phyloP scores from a whole-genome alignment of 2,329 filamentous ascomycete genomes.

The Didymella pinodella region DNA sequence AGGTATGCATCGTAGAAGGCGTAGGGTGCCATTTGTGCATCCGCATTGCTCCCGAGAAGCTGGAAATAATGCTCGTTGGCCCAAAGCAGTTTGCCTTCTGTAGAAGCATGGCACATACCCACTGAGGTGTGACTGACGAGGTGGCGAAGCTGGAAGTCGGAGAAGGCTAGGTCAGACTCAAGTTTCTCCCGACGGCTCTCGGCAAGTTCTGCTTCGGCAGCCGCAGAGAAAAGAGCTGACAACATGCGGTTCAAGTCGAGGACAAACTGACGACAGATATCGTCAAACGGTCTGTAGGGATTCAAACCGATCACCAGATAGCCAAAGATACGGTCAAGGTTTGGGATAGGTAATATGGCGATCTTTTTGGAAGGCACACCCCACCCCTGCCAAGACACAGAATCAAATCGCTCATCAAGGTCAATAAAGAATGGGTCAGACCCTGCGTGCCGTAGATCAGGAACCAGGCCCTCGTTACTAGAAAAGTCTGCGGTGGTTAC shows the following conservation, averaged over 20 bases:
- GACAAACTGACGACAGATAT: constrained; percentile 38
- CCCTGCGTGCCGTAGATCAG: constrained; percentile 30
- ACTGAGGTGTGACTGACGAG: constrained; percentile 39
- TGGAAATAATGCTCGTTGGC: constrained; percentile 39
- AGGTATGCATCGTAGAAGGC: constrained; percentile 31
- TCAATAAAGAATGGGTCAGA: constrained; percentile 22
- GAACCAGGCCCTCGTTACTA: constrained; percentile 28
- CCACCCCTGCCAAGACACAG: constrained; percentile 33
- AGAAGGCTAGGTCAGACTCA: constrained; percentile 35
- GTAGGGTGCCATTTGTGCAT: constrained; percentile 13
- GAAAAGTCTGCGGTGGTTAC: constrained; percentile 24
- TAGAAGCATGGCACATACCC: constrained; percentile 35
- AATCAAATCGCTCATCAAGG: constrained; percentile 34
- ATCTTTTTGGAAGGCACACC: constrained; percentile 30
- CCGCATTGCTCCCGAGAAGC: constrained; percentile 22
- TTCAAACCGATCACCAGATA: constrained; percentile 44
- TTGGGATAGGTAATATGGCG: constrained; percentile 32
- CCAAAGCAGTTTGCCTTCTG: constrained; percentile 34
- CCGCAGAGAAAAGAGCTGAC: constrained; percentile 33
- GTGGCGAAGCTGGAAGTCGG: constrained; percentile 36
- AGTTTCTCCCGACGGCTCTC: constrained; percentile 31
- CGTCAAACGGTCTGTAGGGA: constrained; percentile 40
- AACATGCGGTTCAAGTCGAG: constrained; percentile 36
- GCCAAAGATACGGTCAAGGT: constrained; percentile 23
- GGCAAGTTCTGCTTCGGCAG: constrained; percentile 24